Evolutionary conservation across 2,329 filamentous ascomycete species (phyloP).

Genomic region (Cryphonectria radicalis): DNA sequence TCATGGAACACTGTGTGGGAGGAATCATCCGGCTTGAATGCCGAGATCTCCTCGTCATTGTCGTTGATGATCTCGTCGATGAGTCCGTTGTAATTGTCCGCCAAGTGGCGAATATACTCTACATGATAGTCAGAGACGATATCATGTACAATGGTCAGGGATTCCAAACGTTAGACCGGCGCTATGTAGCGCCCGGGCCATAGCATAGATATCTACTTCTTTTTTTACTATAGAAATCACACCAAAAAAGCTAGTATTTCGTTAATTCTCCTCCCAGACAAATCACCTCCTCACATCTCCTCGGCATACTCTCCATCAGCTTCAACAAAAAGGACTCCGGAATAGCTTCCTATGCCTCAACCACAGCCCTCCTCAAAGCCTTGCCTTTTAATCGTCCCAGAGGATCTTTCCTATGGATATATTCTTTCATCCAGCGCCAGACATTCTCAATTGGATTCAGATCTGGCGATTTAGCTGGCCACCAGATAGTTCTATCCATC

Average conservation of each 20-base stretch:
- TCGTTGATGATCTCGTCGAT: no score
- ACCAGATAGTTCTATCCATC: background rate
- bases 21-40: no score
- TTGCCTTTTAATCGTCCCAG: background rate
- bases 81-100: no score
- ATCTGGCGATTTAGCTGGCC: background rate
- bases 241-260: background rate
- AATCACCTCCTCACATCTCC: background rate
- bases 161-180: no score
- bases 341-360: background rate
- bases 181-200: no score
- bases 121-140: no score
- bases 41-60: no score
- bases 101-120: no score
- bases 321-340: background rate
- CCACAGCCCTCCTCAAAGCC: background rate
- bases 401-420: background rate
- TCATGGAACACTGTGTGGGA: no score
- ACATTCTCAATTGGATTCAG: background rate
- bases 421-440: background rate
- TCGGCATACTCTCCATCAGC: background rate
- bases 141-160: no score
- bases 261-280: background rate
- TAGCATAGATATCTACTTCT: no score
- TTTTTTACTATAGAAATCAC: no score